Base-by-base conservation (phyloP, 2,329 filamentous ascomycete species). In the Tolypocladium album region DNA sequence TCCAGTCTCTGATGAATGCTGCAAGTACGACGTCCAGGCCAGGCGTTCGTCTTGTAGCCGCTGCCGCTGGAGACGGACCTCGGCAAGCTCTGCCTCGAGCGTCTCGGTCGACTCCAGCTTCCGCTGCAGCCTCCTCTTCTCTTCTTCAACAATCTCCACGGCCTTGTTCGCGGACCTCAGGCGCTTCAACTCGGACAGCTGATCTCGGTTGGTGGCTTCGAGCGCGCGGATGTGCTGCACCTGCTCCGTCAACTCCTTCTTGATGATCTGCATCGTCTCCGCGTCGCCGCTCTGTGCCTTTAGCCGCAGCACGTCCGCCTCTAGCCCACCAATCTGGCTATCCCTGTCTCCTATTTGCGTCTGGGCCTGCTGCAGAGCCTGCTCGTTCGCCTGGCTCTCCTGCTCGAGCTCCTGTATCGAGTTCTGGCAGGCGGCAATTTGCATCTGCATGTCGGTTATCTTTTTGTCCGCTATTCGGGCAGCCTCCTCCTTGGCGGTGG, bases 111-210 rank as follows among this genome's bases (percentile, higher is more conserved):
- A 79, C 62, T 90, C 86, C 1, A 99, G 72, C 68, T 86, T 90
- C 39, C 87, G 85, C 71, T 94, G 88, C 27, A 99, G 76, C 0
- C 86, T 84, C 63, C 90, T 82, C 78, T 97, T 97, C 76, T 99
- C 92, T 72, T 99, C 94, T 70, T 99, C 92, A 0, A 97, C 89
- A 2, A 99, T 84, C 69, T 96, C 90, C 1, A 96, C 87, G n/a
- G 89, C 90, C 74, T 90, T 93, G 71, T 92, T 87, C 4, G 88
- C 76, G 65, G 92, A 89, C 17, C 92, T 87, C 43, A 95, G 81
- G 65, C 92, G 88, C 66, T 89, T 90, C 42, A 99, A 76, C 70
- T 99, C 93, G 0, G 81, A 74, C 17, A 85, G 78, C 69, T 96
- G 90, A 57, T 96, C 90, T 31, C 90, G 82, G 63, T 91, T 96